Percentiles rank a stretch among this genome's conserved stretches.
Conservation (phyloP, 2,329 filamentous ascomycete species). For the Diaporthe ampelina region DNA sequence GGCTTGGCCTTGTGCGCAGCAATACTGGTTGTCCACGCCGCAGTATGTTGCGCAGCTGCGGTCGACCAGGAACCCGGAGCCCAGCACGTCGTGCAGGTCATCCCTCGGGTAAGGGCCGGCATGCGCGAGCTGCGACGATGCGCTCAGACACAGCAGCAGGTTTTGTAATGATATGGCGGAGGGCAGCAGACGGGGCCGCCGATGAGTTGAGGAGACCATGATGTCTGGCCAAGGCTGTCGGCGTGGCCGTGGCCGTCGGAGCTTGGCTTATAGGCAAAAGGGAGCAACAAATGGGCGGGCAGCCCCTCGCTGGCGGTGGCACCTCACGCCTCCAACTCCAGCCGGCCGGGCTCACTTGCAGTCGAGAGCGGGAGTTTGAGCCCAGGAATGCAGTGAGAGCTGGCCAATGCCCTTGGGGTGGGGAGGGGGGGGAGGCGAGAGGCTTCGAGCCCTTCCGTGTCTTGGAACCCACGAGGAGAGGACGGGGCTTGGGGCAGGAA, state of each 20-base stretch:
- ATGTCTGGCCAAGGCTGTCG: neutral
- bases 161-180: constrained; percentile 31
- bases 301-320: constrained; percentile 37
- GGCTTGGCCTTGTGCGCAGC: constrained; percentile 62
- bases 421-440: too few species aligned
- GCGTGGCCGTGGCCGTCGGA: constrained; percentile 1
- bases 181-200: constrained; percentile 16
- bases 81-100: constrained; percentile 58
- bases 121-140: constrained; percentile 55
- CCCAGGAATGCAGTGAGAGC: constrained; percentile 12
- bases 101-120: constrained; percentile 67
- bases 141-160: constrained; percentile 48
- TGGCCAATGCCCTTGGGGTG: too few species aligned
- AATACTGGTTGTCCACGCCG: constrained; percentile 68
- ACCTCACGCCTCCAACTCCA: constrained; percentile 25
- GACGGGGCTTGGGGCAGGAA: constrained; percentile 14
- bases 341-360: neutral
- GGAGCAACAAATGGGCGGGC: constrained; percentile 27
- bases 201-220: constrained; percentile 32
- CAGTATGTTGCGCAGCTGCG: constrained; percentile 67
- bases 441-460: constrained; percentile 36
- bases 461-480: constrained; percentile 28
- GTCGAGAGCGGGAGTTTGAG: neutral
- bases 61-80: constrained; percentile 64
- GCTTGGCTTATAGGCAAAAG: constrained; percentile 31